Evolutionary conservation across 805 yeast species (phyloP).

Genomic region (Brettanomyces naardenensis): DNA sequence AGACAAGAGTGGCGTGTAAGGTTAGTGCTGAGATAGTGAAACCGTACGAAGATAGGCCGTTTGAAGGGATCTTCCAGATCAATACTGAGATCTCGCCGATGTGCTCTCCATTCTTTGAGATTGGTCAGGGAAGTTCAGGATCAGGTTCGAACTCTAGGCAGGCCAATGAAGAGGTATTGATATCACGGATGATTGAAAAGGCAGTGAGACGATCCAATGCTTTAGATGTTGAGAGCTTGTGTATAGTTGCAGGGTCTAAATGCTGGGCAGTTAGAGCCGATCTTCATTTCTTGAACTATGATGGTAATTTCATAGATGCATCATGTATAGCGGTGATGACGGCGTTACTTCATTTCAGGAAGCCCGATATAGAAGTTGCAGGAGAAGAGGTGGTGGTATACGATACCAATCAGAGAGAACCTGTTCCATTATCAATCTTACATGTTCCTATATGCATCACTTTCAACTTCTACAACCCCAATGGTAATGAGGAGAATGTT

Average conservation of each 20-base stretch:
- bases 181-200: constrained; percentile 80
- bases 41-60: constrained; percentile 88
- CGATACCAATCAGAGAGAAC: constrained; percentile 70
- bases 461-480: constrained; percentile 75
- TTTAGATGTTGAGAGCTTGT: constrained; percentile 79
- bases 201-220: constrained; percentile 89
- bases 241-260: constrained; percentile 83
- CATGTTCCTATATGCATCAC: constrained; percentile 89
- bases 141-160: constrained; percentile 29
- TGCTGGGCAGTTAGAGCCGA: constrained; percentile 93
- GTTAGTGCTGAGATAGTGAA: constrained; percentile 68
- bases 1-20: constrained; percentile 62
- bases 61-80: constrained; percentile 82
- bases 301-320: constrained; percentile 89
- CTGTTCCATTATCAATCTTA: constrained; percentile 74
- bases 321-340: constrained; percentile 87
- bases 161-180: constrained; percentile 73
- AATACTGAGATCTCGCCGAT: constrained; percentile 83
- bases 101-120: constrained; percentile 83
- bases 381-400: constrained; percentile 56
- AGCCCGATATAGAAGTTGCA: constrained; percentile 70
- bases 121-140: constrained; percentile 27
- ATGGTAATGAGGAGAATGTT: constrained; percentile 55
- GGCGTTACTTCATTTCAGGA: constrained; percentile 71
- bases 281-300: constrained; percentile 79